Conservation (phyloP, 805 yeast species). For the Metschnikowia borealis region DNA sequence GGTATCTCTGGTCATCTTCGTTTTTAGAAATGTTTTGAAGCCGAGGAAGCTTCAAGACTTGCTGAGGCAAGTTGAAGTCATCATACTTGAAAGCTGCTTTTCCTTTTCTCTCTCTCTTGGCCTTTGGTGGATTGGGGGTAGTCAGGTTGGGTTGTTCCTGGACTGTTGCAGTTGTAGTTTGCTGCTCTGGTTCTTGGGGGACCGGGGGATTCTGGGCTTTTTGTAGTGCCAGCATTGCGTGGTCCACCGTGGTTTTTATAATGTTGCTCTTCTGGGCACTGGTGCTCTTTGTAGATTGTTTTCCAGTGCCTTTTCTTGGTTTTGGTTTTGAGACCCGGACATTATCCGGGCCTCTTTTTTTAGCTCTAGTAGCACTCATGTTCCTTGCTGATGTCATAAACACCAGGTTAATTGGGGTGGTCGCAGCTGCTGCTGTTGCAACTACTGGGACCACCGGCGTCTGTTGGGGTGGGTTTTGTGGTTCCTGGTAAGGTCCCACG, state of each 20-base stretch:
- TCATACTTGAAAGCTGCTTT: constrained; percentile 7
- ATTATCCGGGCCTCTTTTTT: too few relatives aligned
- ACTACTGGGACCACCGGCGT: not conserved
- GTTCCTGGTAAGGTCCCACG: not conserved
- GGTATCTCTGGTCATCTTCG: too few relatives aligned
- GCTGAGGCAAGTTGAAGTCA: not conserved
- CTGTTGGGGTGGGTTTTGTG: not conserved
- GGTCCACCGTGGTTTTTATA: not conserved
- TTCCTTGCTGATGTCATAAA: too few relatives aligned
- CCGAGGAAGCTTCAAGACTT: not conserved
- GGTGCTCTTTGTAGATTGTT: too few relatives aligned
- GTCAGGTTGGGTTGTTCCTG: not conserved
- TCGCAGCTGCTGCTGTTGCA: too few relatives aligned
- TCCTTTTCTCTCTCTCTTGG: constrained; percentile 3
- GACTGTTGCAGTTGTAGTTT: not conserved
- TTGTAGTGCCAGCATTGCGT: not conserved
- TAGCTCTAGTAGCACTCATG: too few relatives aligned
- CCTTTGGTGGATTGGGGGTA: not conserved
- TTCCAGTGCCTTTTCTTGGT: too few relatives aligned
- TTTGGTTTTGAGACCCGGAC: too few relatives aligned
- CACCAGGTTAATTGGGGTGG: too few relatives aligned
- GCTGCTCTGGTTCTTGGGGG: not conserved
- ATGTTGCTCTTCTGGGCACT: too few relatives aligned
- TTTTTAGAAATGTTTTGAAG: too few relatives aligned
- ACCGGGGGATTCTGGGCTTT: too few relatives aligned